These are phyloP conservation scores for Metschnikowia noctiluminum DNA, from an alignment of 805 yeast species.

Conservation along the genomic window DNA sequence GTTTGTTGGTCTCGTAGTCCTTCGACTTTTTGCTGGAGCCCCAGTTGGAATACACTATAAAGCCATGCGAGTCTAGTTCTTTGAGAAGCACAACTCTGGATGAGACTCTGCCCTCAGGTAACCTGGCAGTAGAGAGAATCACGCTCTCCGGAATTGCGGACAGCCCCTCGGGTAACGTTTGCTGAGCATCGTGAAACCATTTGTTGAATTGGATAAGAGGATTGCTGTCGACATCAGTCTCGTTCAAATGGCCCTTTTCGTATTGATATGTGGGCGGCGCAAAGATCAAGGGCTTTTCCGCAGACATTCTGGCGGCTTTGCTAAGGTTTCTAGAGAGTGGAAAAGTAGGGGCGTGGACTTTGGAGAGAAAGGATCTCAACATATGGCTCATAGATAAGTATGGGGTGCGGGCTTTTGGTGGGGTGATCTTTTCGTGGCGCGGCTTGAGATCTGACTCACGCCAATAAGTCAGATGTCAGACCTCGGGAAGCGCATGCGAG, in stretches of 20 bases:
- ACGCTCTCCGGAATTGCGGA: slow-evolving; percentile 68
- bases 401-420: neutral
- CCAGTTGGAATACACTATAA: slow-evolving; percentile 90
- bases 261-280: slow-evolving; percentile 91
- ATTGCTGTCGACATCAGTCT: slow-evolving; percentile 46
- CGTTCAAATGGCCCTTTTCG: slow-evolving; percentile 59
- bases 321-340: neutral
- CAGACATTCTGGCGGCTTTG: slow-evolving; percentile 6
- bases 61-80: slow-evolving; percentile 82
- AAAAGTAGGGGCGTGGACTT: neutral
- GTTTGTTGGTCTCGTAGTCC: slow-evolving; percentile 69
- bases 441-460: neutral
- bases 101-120: slow-evolving; percentile 89
- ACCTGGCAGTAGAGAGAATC: slow-evolving; percentile 82
- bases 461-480: too few species aligned
- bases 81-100: slow-evolving; percentile 82
- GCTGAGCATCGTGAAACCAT: slow-evolving; percentile 82
- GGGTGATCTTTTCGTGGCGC: neutral
- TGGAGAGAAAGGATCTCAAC: neutral
- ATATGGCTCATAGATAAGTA: neutral
- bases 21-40: slow-evolving; percentile 74
- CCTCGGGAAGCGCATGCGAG: too few species aligned
- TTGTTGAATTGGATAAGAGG: slow-evolving; percentile 76
- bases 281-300: slow-evolving; percentile 42
- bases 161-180: slow-evolving; percentile 44